Evolutionary conservation across 257 asterid genomes (phyloP), one percentile per base, ranked within the genome.

Genomic region (Gynochthodes officinalis): DNA sequence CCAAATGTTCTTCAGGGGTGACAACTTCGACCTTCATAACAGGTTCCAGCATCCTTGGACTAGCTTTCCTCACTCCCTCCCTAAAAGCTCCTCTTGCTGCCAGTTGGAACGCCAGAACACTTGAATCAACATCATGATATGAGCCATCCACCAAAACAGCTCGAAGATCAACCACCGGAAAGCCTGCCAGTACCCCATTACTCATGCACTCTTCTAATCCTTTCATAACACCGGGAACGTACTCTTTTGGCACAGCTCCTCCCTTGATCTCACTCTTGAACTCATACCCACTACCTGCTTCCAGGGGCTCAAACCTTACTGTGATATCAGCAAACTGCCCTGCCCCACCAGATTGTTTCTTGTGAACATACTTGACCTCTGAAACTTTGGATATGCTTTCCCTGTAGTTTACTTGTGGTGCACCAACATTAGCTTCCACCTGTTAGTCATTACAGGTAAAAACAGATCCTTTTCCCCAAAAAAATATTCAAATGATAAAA

Each of bases 371-470:
- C 77, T 86, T 95, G 57, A 86, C 92, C 83, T 92, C 96, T 5
- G 93, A 65, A 12, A 81, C 82, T 86, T 63, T 88, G 28, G 97
- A 95, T 77, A 95, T 95, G 86, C 99, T 92, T 71, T 95, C 98
- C 33, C 98, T 84, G 73, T 95, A 95, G 88, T 95, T 95, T 52
- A 95, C 99, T 86, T 95, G 99, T 67, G 99, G 99, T 60, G 99
- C 99, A 79, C 99, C 99, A 60, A 95, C 99, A 73, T 92, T 95
- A 40, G 99, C 99, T 80, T 87, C 99, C 81, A 95, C 99, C 99
- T 91, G 76, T 66, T 48, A 59, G 49, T 49, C 50, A 72, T 33
- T 39, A 39, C 0, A 46, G 23, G 9, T 10, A 66, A 65, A 19
- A 13, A 50, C 23, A 32, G 7, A 19, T 28, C 7, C 39, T 57